These are phyloP conservation scores for Vishniacozyma victoriae DNA, from an alignment of 768 basidiomycete genomes.

Conservation along the genomic window DNA sequence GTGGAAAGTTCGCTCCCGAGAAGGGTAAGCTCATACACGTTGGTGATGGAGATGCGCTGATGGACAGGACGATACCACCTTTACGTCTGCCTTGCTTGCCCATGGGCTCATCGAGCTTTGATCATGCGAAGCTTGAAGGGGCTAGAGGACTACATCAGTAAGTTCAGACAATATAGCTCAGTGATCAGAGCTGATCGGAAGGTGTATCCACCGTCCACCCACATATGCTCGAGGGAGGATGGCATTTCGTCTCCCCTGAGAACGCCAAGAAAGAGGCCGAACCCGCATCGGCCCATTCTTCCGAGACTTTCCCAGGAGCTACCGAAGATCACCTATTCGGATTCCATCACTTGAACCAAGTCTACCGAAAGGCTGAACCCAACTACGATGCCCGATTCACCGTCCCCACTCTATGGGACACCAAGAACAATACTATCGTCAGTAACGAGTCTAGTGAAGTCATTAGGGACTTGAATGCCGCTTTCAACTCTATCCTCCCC, in stretches of 20 bases:
- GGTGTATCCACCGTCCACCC: slow-evolving; percentile 80
- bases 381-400: slow-evolving; percentile 58
- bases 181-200: slow-evolving; percentile 38
- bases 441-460: slow-evolving; percentile 90
- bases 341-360: slow-evolving; percentile 68
- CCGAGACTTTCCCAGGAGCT: slow-evolving; percentile 55
- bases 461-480: slow-evolving; percentile 80
- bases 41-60: no score
- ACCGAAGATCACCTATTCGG: slow-evolving; percentile 69
- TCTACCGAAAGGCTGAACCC: slow-evolving; percentile 72
- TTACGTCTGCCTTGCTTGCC: slow-evolving; percentile 72
- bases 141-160: slow-evolving; percentile 74
- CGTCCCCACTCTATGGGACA: slow-evolving; percentile 69
- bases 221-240: slow-evolving; percentile 72
- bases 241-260: slow-evolving; percentile 74
- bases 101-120: slow-evolving; percentile 89
- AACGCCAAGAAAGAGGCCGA: slow-evolving; percentile 48
- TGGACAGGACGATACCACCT: slow-evolving; percentile 77
- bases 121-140: slow-evolving; percentile 89
- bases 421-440: slow-evolving; percentile 75
- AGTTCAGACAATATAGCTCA: slow-evolving; percentile 38
- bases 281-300: slow-evolving; percentile 26
- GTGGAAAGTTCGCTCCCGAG: slow-evolving; percentile 66
- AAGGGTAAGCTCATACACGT: slow-evolving; percentile 62
- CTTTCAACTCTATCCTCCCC: slow-evolving; percentile 66